Evolutionary conservation across 2,329 filamentous ascomycete species (phyloP).

Genomic region (Alternaria dauci): DNA sequence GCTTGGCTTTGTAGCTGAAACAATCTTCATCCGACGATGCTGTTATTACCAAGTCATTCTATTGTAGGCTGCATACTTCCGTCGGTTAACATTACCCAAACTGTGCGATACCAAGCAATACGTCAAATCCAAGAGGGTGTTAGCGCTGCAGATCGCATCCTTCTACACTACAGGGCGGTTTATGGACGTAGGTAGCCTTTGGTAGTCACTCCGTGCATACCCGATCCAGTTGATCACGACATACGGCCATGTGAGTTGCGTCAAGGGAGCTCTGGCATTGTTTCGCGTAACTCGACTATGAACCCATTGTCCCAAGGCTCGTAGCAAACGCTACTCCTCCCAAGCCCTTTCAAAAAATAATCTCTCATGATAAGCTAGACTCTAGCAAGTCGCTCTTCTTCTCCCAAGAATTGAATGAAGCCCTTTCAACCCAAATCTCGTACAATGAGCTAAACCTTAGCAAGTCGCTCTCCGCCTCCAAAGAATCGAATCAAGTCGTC

Average conservation of each 20-base stretch:
- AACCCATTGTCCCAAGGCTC: background rate
- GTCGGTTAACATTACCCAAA: slow-evolving; percentile 1
- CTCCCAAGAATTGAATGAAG: background rate
- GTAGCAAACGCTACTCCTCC: background rate
- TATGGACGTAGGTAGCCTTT: background rate
- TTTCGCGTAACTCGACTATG: background rate
- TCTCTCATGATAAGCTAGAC: background rate
- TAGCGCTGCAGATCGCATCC: background rate
- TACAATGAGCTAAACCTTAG: background rate
- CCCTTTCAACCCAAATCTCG: background rate
- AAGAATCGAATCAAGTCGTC: background rate
- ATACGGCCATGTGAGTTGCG: background rate
- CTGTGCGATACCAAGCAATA: background rate
- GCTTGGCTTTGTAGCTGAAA: background rate
- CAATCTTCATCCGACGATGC: no score
- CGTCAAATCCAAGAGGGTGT: background rate
- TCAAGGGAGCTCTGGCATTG: background rate
- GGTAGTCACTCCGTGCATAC: background rate
- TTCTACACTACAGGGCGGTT: background rate
- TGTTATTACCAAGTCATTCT: background rate
- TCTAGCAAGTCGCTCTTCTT: background rate
- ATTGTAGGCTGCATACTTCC: background rate
- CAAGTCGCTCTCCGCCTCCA: background rate
- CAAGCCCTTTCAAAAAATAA: background rate
- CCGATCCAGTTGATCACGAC: background rate